Evolutionary conservation across 2,329 filamentous ascomycete species (phyloP), one percentile per base, ranked within the genome.

Genomic region (Cercospora janseana): DNA sequence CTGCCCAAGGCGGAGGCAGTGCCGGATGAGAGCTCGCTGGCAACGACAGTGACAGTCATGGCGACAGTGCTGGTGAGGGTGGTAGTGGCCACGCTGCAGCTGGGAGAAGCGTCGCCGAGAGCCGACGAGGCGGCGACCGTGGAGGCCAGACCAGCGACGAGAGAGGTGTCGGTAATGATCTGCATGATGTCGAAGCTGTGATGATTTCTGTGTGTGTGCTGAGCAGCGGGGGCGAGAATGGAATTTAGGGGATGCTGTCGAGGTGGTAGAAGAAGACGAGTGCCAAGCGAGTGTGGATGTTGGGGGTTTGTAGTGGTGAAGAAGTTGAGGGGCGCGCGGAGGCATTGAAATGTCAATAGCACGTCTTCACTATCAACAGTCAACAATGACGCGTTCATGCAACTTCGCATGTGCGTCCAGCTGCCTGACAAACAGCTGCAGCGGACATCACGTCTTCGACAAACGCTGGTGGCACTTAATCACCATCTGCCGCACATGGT

Each of bases 41-140:
- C 21, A 28, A 24, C 27, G 21, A 37, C 44, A 15, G 49, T 52
- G 29, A 52, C 18, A 10, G 43, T 51, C n/a, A 43, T 37, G 34
- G 49, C 46, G 15, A 21, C 28, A 43, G 27, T 31, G 4, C 42
- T 46, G 23, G 31, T 35, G 15, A 44, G 43, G 43, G 42, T 43
- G 21, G 43, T 47, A 2, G 49, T 47, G 27, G 28, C 24, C 15
- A 46, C 29, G 6, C 34, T 51, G 35, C 35, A 46, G 13, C 27
- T 23, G 29, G 38, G 27, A 29, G 27, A n/a, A n/a, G 31, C 9
- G n/a, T n/a, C n/a, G n/a, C n/a, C n/a, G 3, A 16, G 35, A 9
- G 28, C 7, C 12, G 43, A 37, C 23, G 37, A 15, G 20, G 41
- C 50, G 12, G 45, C 38, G 34, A 32, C 40, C 13, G 50, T 42